Base-by-base conservation (phyloP, 257 asterid species). In the Nicotiana tabacum region DNA sequence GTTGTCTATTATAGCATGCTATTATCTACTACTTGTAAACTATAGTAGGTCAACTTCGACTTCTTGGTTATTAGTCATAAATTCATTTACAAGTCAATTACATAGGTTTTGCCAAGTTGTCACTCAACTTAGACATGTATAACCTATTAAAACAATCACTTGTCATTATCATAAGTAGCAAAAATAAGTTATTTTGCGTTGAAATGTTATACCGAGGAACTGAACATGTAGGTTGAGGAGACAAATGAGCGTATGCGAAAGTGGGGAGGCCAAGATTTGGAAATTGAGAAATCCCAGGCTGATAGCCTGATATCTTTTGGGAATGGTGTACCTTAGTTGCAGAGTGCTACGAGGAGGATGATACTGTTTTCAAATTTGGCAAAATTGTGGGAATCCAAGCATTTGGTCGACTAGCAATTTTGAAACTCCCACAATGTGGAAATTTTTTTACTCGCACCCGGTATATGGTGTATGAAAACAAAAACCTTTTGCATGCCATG, bases 241-340 rank as follows among this genome's bases (percentile, higher is more conserved):
- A 90, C 96, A 10, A 83, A 87, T 1, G 91, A 91, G 82, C 89
- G 96, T 56, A 88, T 93, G 93, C 82, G 89, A 10, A 90, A 87
- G 78, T 93, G 97, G 96, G 97, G 97, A 29, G 95, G 93, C 15
- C 92, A 86, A 78, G 86, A 85, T 29, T 53, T 74, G 55, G 81
- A 60, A 43, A 39, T 58, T 8, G 64, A 70, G 57, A 70, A 70
- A 39, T 70, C 78, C 32, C 32, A 70, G 58, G 57, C 35, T n/a
- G 78, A 70, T 39, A 15, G 78, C 11, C 32, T 70, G 33, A 70
- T 37, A 24, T 39, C 58, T 39, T 9, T 21, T 70, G 58, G 46
- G 30, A 70, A 70, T 70, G 57, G 57, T 70, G 57, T 39, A 15
- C 16, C 78, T 12, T 70, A 70, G 18, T 39, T 39, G 58, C 35